Evolutionary conservation across 2,329 filamentous ascomycete species (phyloP).

Genomic region (Colletotrichum orbiculare): DNA sequence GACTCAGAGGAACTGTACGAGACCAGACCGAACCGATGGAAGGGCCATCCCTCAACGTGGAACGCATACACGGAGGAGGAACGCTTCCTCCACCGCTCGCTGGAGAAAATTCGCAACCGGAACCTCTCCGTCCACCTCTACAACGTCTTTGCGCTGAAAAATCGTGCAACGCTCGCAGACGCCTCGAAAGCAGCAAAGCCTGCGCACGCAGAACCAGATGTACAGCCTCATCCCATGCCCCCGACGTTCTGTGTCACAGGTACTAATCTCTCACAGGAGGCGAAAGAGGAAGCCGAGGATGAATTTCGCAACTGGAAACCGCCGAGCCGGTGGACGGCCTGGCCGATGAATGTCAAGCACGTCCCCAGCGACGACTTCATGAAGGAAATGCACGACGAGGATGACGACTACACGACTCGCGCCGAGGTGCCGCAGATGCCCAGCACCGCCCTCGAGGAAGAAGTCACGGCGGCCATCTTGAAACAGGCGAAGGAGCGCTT

Average conservation of each 20-base stretch:
- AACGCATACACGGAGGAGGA: slow-evolving; percentile 69
- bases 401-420: slow-evolving; percentile 64
- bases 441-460: slow-evolving; percentile 75
- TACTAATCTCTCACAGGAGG: slow-evolving; percentile 9
- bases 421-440: slow-evolving; percentile 57
- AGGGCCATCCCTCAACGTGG: slow-evolving; percentile 77
- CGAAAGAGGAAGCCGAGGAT: slow-evolving; percentile 40
- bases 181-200: slow-evolving; percentile 2
- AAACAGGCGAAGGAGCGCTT: slow-evolving; percentile 76
- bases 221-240: not conserved
- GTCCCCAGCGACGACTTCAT: slow-evolving; percentile 70
- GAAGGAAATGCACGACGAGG: slow-evolving; percentile 56
- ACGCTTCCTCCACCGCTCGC: slow-evolving; percentile 68
- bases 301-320: slow-evolving; percentile 56
- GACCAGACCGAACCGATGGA: slow-evolving; percentile 77
- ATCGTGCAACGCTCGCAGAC: slow-evolving; percentile 42
- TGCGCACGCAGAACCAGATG: not conserved
- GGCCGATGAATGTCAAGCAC: slow-evolving; percentile 75
- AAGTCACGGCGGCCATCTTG: slow-evolving; percentile 74
- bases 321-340: slow-evolving; percentile 80
- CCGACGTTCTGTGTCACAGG: not conserved
- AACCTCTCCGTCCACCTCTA: slow-evolving; percentile 84
- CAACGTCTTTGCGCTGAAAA: slow-evolving; percentile 78
- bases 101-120: slow-evolving; percentile 71
- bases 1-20: slow-evolving; percentile 59